phyloP scores from a whole-genome alignment of 768 basidiomycete genomes.

The Mycena pura region DNA sequence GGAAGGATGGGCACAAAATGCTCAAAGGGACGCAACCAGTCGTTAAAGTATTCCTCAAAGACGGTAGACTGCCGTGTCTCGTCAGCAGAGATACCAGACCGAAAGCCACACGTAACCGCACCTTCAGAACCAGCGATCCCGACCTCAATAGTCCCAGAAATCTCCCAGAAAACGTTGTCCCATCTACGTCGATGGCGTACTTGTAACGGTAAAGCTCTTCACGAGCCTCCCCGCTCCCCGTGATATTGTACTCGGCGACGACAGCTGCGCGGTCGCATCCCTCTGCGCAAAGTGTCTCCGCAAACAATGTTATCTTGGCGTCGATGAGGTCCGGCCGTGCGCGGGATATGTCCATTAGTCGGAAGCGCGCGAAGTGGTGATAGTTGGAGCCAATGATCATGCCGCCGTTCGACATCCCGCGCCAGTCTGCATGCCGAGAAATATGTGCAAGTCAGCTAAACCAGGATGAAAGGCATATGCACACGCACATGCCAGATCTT shows the following conservation, averaged over 20 bases:
- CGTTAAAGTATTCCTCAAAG: constrained; percentile 3
- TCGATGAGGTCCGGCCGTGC: constrained; percentile 7
- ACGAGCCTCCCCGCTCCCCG: not conserved
- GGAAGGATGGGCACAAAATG: not conserved
- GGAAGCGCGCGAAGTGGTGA: not conserved
- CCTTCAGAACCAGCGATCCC: constrained; percentile 9
- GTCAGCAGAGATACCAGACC: too few relatives aligned
- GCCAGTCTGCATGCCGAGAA: constrained; percentile 10
- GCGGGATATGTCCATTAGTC: not conserved
- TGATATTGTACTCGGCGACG: constrained; percentile 11
- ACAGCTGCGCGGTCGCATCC: not conserved
- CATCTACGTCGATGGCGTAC: constrained; percentile 6
- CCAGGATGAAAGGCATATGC: not conserved
- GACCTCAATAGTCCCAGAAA: not conserved
- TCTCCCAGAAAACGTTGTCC: constrained; percentile 3
- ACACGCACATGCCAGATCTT: not conserved
- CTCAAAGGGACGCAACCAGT: constrained; percentile 1
- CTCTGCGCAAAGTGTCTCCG: not conserved
- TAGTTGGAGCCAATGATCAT: constrained; percentile 2
- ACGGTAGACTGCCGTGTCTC: not conserved
- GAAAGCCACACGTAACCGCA: not conserved
- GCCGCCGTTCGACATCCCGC: constrained; percentile 8
- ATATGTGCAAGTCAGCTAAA: not conserved
- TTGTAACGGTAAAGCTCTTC: not conserved
- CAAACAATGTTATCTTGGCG: not conserved